Evolutionary conservation across 805 yeast species (phyloP).

Genomic region (Yamadazyma olivae): DNA sequence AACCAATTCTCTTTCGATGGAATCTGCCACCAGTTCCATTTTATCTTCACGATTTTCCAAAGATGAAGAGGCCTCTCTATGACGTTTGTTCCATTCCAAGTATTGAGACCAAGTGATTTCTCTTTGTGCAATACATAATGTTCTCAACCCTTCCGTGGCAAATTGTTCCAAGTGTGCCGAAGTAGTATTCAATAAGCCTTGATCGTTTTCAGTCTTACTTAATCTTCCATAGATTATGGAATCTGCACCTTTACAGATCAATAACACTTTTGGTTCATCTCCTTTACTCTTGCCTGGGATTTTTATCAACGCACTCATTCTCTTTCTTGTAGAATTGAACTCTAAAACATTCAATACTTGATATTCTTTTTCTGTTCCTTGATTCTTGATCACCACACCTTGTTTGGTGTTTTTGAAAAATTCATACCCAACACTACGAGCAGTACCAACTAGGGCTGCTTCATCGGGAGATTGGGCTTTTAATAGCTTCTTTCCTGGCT

Average conservation of each 20-base stretch:
- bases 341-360: constrained; percentile 70
- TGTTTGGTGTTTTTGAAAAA: constrained; percentile 64
- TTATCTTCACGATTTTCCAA: constrained; percentile 61
- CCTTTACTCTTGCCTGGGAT: constrained; percentile 53
- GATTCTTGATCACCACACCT: constrained; percentile 65
- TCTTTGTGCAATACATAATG: constrained; percentile 74
- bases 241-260: constrained; percentile 85
- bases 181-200: constrained; percentile 56
- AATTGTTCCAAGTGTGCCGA: constrained; percentile 73
- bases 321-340: constrained; percentile 80
- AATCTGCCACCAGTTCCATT: constrained; percentile 73
- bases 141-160: constrained; percentile 82
- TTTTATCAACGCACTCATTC: constrained; percentile 81
- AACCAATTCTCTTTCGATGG: constrained; percentile 62
- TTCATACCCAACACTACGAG: constrained; percentile 71
- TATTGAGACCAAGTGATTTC: constrained; percentile 64
- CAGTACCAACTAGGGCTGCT: constrained; percentile 80
- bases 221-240: constrained; percentile 72
- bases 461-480: constrained; percentile 88
- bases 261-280: constrained; percentile 48
- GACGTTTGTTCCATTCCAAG: constrained; percentile 58
- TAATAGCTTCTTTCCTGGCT: constrained; percentile 52
- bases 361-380: constrained; percentile 68
- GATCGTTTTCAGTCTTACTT: constrained; percentile 36
- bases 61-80: constrained; percentile 64